A percentile compares a stretch with the other conserved stretches of the same genome.
Evolutionary conservation across 441 rosid species (phyloP).

Genomic region (Eruca vesicaria): DNA sequence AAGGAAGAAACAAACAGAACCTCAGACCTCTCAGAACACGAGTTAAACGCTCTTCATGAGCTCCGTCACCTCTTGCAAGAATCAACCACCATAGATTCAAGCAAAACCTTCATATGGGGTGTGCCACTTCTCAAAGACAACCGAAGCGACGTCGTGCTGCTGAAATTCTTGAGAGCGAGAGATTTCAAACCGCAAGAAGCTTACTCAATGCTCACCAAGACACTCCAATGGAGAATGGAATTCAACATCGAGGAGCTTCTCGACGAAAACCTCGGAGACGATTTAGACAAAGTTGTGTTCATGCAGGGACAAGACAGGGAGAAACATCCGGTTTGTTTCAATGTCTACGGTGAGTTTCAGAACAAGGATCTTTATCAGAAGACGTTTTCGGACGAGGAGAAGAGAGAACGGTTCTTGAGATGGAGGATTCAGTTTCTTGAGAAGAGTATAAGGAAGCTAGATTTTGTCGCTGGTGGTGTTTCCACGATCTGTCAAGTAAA

Average conservation of each 20-base stretch:
- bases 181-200: slow-evolving; percentile 84
- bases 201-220: slow-evolving; percentile 66
- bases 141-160: slow-evolving; percentile 67
- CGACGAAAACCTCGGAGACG: slow-evolving; percentile 69
- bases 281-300: slow-evolving; percentile 72
- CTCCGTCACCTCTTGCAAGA: slow-evolving; percentile 50
- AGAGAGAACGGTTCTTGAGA: slow-evolving; percentile 63
- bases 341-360: slow-evolving; percentile 90
- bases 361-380: slow-evolving; percentile 67
- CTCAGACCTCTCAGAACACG: slow-evolving; percentile 47
- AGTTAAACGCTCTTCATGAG: slow-evolving; percentile 50
- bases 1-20: slow-evolving; percentile 51
- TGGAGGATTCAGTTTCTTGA: slow-evolving; percentile 95
- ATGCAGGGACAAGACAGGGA: slow-evolving; percentile 82
- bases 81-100: slow-evolving; percentile 30
- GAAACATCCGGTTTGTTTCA: slow-evolving; percentile 88
- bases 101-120: slow-evolving; percentile 63
- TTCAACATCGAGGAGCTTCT: slow-evolving; percentile 69
- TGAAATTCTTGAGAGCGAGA: slow-evolving; percentile 81
- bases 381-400: slow-evolving; percentile 70
- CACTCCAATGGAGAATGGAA: slow-evolving; percentile 73
- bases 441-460: slow-evolving; percentile 78
- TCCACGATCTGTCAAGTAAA: slow-evolving; percentile 72
- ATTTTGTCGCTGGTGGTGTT: slow-evolving; percentile 63
- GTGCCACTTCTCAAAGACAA: slow-evolving; percentile 76